Evolutionary conservation across 2,329 filamentous ascomycete species (phyloP), one percentile per base, ranked within the genome.

Genomic region (Claviceps quebecensis): DNA sequence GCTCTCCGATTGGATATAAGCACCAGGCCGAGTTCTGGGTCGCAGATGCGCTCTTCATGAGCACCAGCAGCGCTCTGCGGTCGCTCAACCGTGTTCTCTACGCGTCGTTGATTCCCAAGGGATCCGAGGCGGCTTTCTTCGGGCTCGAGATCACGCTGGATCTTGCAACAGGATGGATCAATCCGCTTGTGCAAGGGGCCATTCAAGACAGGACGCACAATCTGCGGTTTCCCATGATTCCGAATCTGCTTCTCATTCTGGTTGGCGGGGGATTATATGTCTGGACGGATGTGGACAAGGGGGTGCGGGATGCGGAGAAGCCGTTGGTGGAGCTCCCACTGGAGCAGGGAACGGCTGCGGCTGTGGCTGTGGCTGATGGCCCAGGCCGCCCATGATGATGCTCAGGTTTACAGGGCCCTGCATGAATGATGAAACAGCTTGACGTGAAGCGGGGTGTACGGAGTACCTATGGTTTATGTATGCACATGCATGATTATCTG

Each of bases 201-300:
- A 57, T 57, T 6, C 56, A 57, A 41, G 47, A 57, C 26, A 48
- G 43, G 13, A 57, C 55, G 23, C 56, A 57, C n/a, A 57, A 57
- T 34, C 37, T 57, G 36, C 51, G 56, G 0, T 57, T 57, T 47
- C 56, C 56, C 17, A 57, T 57, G 56, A 47, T 57, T 37, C 56
- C 56, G 16, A 55, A 57, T 47, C 47, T 57, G 6, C 29, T 57
- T n/a, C 53, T 56, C 8, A 56, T 56, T 52, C 40, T 56, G 5
- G 46, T 48, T 17, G 56, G 55, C 5, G n/a, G 50, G 16, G 50
- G 23, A 5, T 22, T 57, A 29, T 57, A 57, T 34, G 13, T 50
- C 0, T 57, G 55, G 56, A 56, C 55, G 9, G 56, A 57, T 47
- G 36, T 57, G 38, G 53, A 56, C 13, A 38, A 51, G 46, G 56